A percentile compares a stretch with the other conserved stretches of the same genome.
Evolutionary conservation across 208 protist genomes (phyloP).

Genomic region (Crithidia expoeki): DNA sequence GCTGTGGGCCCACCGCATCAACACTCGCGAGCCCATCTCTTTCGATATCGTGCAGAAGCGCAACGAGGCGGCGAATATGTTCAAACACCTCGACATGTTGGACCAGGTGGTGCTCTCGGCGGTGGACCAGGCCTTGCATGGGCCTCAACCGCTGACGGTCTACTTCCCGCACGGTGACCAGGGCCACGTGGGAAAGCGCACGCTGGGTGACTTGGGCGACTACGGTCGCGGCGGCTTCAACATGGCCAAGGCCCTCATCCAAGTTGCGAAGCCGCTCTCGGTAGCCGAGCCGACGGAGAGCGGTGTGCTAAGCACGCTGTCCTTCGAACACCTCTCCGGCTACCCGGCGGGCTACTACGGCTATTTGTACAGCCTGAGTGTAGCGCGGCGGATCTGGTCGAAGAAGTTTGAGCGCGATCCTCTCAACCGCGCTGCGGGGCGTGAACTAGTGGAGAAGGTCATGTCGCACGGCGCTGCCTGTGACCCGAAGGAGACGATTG

Average conservation of each 20-base stretch:
- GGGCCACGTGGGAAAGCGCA: slow-evolving; percentile 77
- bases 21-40: slow-evolving; percentile 89
- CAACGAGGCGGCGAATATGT: slow-evolving; percentile 86
- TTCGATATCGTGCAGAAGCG: slow-evolving; percentile 88
- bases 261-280: slow-evolving; percentile 80
- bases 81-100: slow-evolving; percentile 87
- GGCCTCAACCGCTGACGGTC: slow-evolving; percentile 85
- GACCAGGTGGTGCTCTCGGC: slow-evolving; percentile 89
- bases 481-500: slow-evolving; percentile 76
- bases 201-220: slow-evolving; percentile 74
- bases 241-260: slow-evolving; percentile 78
- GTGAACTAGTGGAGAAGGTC: slow-evolving; percentile 84
- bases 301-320: slow-evolving; percentile 76
- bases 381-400: slow-evolving; percentile 89
- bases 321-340: slow-evolving; percentile 89
- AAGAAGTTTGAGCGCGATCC: slow-evolving; percentile 90
- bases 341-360: slow-evolving; percentile 94
- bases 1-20: slow-evolving; percentile 87
- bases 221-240: slow-evolving; percentile 81
- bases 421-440: slow-evolving; percentile 83
- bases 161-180: slow-evolving; percentile 83
- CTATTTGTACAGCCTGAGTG: slow-evolving; percentile 91
- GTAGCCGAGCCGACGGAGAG: slow-evolving; percentile 73
- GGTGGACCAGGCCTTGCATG: slow-evolving; percentile 89
- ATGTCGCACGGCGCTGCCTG: slow-evolving; percentile 88